phyloP scores from a whole-genome alignment of 345 rosid genomes.

The Camelina hispida region DNA sequence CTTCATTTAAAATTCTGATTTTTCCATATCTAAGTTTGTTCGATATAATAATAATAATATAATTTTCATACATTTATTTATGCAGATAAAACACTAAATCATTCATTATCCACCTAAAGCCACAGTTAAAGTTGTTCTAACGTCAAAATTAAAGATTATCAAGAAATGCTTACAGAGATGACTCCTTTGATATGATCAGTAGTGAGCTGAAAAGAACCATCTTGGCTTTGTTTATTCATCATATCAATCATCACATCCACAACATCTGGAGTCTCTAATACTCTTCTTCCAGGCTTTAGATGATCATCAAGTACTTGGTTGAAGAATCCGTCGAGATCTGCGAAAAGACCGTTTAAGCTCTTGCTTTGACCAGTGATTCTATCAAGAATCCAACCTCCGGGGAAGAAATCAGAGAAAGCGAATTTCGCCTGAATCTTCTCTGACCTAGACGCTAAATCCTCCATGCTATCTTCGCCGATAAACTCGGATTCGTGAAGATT shows the following conservation, averaged over 20 bases:
- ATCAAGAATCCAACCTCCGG: slow-evolving; percentile 57
- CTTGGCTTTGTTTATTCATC: slow-evolving; percentile 38
- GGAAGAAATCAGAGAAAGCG: slow-evolving; percentile 42
- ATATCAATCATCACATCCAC: slow-evolving; percentile 49
- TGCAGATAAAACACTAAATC: not conserved
- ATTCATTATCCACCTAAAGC: not conserved
- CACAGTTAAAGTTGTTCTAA: not conserved
- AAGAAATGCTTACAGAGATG: slow-evolving; percentile 50
- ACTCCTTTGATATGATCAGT: slow-evolving; percentile 58
- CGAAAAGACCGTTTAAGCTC: slow-evolving; percentile 41
- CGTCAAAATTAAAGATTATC: not conserved
- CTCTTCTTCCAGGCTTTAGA: slow-evolving; percentile 47
- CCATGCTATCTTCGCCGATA: slow-evolving; percentile 33
- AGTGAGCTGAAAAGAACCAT: slow-evolving; percentile 40
- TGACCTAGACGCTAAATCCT: slow-evolving; percentile 44
- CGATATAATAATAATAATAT: not conserved
- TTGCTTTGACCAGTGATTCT: slow-evolving; percentile 40
- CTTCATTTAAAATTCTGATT: not conserved
- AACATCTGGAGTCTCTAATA: slow-evolving; percentile 40
- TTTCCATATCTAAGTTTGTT: not conserved
- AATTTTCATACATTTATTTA: not conserved
- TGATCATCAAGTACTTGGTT: slow-evolving; percentile 51
- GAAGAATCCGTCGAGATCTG: slow-evolving; percentile 40
- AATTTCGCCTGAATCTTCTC: slow-evolving; percentile 40
- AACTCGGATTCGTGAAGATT: slow-evolving; percentile 47